These are phyloP conservation scores for Talinum fruticosum DNA, from an alignment of 148 eudicot genomes.

Conservation along the genomic window DNA sequence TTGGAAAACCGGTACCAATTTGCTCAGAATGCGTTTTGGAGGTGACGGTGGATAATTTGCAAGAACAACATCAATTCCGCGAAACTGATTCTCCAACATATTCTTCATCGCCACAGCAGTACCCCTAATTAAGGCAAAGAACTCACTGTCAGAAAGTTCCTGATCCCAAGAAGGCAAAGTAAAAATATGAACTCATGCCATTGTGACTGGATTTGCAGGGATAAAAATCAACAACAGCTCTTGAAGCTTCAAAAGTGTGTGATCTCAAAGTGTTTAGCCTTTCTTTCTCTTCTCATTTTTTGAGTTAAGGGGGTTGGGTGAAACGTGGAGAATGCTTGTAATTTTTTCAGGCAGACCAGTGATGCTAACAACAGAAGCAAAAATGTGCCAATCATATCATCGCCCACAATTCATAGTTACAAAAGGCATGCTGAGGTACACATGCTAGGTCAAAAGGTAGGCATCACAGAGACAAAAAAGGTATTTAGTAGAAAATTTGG, in stretches of 20 bases:
- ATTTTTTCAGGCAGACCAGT: not conserved
- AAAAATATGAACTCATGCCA: not conserved
- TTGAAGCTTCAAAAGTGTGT: not conserved
- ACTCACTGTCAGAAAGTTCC: not conserved
- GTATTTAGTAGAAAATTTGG: not conserved
- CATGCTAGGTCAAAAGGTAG: not conserved
- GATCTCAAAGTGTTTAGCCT: not conserved
- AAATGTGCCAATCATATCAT: not conserved
- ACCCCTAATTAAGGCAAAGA: slow-evolving; percentile 46
- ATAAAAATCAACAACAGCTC: not conserved
- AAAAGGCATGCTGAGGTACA: not conserved
- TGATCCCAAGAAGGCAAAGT: not conserved
- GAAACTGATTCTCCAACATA: slow-evolving; percentile 84
- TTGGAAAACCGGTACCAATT: slow-evolving; percentile 75
- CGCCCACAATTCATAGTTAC: not conserved
- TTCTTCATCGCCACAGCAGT: slow-evolving; percentile 88
- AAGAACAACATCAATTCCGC: slow-evolving; percentile 67
- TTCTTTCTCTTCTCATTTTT: not conserved
- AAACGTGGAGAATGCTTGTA: not conserved
- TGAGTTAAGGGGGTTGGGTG: not conserved
- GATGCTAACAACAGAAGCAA: not conserved
- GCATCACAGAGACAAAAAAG: too few species aligned
- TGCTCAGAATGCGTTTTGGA: slow-evolving; percentile 82
- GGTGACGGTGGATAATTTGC: slow-evolving; percentile 90
- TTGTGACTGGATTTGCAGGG: not conserved